Evolutionary conservation across 768 basidiomycete species (phyloP).

Genomic region (Tricholoma sp.): DNA sequence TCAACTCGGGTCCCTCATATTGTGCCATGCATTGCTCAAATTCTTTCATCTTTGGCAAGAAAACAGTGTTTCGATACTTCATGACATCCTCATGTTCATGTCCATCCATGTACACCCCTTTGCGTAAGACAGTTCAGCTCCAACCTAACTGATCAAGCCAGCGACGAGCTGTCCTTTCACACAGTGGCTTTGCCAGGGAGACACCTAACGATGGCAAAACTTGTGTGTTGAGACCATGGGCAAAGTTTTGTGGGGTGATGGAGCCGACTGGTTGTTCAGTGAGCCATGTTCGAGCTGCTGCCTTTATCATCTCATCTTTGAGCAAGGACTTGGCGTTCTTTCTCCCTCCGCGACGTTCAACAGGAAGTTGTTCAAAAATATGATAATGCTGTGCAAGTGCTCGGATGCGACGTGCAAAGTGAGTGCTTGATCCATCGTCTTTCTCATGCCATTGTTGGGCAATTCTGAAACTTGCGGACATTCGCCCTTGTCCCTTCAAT

Average conservation of each 20-base stretch:
- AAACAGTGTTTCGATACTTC: conserved; percentile 7
- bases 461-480: conserved; percentile 28
- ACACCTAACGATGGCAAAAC: conserved; percentile 29
- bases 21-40: conserved; percentile 3
- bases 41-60: conserved; percentile 2
- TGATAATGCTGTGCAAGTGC: background rate
- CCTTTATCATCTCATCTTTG: background rate
- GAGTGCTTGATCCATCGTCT: background rate
- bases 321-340: background rate
- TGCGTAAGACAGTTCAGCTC: background rate
- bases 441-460: conserved; percentile 33
- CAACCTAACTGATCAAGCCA: conserved; percentile 33
- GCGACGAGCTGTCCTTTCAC: conserved; percentile 25
- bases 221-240: conserved; percentile 16
- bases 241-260: conserved; percentile 25
- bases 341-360: background rate
- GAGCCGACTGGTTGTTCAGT: conserved; percentile 21
- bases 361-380: background rate
- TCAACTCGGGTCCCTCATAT: background rate
- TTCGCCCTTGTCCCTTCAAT: conserved; percentile 24
- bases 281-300: conserved; percentile 11
- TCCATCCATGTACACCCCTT: too few relatives aligned
- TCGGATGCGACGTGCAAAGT: background rate
- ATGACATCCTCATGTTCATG: too few relatives aligned
- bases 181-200: conserved; percentile 17